Percentiles rank a stretch among this genome's conserved stretches.
Evolutionary conservation across 805 yeast genomes (phyloP).

Genomic region (Maudiozyma serrabonitensis): DNA sequence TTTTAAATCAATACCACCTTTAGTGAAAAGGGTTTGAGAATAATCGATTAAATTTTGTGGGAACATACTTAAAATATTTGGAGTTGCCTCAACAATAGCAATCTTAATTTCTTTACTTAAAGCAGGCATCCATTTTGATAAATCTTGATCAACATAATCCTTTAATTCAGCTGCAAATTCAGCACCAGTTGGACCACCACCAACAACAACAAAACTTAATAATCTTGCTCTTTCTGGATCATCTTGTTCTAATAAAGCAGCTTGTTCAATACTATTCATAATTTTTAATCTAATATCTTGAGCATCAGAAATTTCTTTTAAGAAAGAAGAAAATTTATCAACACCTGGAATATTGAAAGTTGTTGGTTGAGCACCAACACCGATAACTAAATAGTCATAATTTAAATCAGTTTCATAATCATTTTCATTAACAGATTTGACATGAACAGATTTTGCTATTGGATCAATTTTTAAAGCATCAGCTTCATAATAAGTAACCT

Average conservation of each 20-base stretch:
- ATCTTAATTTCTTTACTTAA: slow-evolving; percentile 75
- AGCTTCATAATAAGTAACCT: slow-evolving; percentile 78
- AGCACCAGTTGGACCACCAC: slow-evolving; percentile 99
- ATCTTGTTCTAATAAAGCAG: slow-evolving; percentile 61
- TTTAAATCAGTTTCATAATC: slow-evolving; percentile 37
- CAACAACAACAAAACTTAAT: slow-evolving; percentile 83
- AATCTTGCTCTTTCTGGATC: slow-evolving; percentile 77
- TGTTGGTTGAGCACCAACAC: slow-evolving; percentile 92
- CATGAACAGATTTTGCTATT: slow-evolving; percentile 48
- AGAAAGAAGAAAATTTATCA: slow-evolving; percentile 73
- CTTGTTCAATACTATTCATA: slow-evolving; percentile 84
- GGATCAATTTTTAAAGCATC: slow-evolving; percentile 82
- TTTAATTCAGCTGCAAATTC: slow-evolving; percentile 95
- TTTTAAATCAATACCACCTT: slow-evolving; percentile 59
- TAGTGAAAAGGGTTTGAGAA: slow-evolving; percentile 68
- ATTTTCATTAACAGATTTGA: slow-evolving; percentile 48
- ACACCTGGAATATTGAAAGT: slow-evolving; percentile 96
- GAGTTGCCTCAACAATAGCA: slow-evolving; percentile 81
- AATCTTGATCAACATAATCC: slow-evolving; percentile 88
- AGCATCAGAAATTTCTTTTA: slow-evolving; percentile 86
- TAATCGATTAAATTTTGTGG: slow-evolving; percentile 61
- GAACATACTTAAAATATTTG: slow-evolving; percentile 73
- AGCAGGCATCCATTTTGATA: slow-evolving; percentile 80
- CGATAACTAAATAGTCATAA: slow-evolving; percentile 81
- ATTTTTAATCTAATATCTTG: slow-evolving; percentile 71